Base-by-base conservation (phyloP, 208 protist species). In the Crithidia acanthocephali region DNA sequence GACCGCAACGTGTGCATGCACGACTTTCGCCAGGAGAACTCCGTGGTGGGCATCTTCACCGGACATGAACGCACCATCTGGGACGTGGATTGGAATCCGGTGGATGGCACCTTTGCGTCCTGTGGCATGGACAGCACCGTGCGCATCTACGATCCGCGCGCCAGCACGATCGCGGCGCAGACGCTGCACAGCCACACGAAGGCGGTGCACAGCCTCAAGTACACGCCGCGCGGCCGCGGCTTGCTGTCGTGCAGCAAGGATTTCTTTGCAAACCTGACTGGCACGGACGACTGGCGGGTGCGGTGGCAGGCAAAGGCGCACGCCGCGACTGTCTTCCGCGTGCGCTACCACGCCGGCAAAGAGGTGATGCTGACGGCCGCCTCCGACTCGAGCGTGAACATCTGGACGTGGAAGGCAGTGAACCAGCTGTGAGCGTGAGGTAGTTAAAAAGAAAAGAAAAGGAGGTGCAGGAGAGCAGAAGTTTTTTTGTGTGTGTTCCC, bases 61-160 rank as follows among this genome's bases (percentile, higher is more conserved):
- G 90, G 87, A 5, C 87, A 92, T 65, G 79, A 37, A 1, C 79
- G 63, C 35, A 95, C 90, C 1, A 50, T 95, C 30, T 95, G 90
- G 88, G 73, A 80, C 37, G 68, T 74, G 6, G 79, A 87, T 25
- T 81, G 85, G 42, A 81, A 84, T 16, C 62, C 69, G 20, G 23
- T 55, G 40, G 56, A 75, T 25, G 18, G 42, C 16, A 79, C 82
- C 52, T 86, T 88, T 56, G 78, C 69, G 2, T 79, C 85, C 27
- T 68, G 69, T 40, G 86, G 91, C n/a, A 92, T 92, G 63, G 91
- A 95, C 81, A 58, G 27, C 51, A 84, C 75, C 22, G 63, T 91
- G 22, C 76, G 70, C 15, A 64, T 94, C 30, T 95, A 88, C 81
- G 91, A 95, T 62, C 59, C 83, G 10, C 81, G 91, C 22, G 57